Conservation (phyloP, 2,329 filamentous ascomycete genomes). For the Cytospora piceae region DNA sequence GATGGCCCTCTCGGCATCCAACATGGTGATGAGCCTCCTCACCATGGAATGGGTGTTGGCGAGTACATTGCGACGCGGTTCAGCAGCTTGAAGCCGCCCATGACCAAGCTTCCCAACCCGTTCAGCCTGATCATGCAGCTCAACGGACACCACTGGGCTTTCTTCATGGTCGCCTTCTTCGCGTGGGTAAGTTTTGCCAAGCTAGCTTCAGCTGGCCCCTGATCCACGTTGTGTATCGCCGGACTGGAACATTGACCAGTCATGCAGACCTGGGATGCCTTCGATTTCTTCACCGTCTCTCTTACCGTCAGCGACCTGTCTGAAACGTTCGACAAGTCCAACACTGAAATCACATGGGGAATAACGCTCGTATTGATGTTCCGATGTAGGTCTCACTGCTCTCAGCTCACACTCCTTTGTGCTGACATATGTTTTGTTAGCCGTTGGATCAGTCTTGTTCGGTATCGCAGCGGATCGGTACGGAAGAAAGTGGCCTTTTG, state of each 20-base stretch:
- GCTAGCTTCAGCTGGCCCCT: not conserved
- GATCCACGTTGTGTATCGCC: not conserved
- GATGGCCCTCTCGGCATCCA: conserved; percentile 4
- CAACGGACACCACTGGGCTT: conserved; percentile 55
- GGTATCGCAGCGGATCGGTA: conserved; percentile 60
- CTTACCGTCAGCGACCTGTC: conserved; percentile 60
- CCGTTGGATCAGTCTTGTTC: conserved; percentile 56
- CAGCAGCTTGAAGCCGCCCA: conserved; percentile 59
- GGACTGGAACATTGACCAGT: conserved; percentile 1
- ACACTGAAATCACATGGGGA: conserved; percentile 65
- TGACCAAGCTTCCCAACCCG: conserved; percentile 58
- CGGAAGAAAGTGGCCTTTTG: conserved; percentile 72
- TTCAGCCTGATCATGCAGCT: conserved; percentile 53
- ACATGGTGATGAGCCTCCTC: conserved; percentile 43
- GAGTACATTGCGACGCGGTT: conserved; percentile 57
- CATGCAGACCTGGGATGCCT: conserved; percentile 62
- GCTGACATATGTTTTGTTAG: conserved; percentile 1
- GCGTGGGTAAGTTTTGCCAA: conserved; percentile 53
- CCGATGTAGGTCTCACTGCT: conserved; percentile 43
- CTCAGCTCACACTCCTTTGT: not conserved
- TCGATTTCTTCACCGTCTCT: conserved; percentile 69
- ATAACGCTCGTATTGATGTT: conserved; percentile 68
- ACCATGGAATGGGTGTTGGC: conserved; percentile 53
- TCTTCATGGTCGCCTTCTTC: conserved; percentile 57
- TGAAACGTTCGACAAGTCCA: conserved; percentile 55